Evolutionary conservation across 2,329 filamentous ascomycete genomes (phyloP).

Genomic region (Alternaria postmessia): DNA sequence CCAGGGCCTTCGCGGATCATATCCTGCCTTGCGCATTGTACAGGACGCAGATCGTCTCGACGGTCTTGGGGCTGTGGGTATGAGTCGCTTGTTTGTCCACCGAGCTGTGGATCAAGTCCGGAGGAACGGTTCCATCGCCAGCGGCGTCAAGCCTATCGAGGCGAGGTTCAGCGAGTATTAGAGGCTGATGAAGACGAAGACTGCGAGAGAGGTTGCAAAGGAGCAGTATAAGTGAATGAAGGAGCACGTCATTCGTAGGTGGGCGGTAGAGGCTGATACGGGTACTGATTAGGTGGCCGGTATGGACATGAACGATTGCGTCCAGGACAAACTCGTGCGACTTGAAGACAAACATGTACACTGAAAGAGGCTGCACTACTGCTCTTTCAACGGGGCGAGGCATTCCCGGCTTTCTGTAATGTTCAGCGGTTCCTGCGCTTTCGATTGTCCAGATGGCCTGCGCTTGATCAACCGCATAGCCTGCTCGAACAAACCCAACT

Average conservation of each 20-base stretch:
- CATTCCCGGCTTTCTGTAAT: not conserved
- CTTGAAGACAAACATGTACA: not conserved
- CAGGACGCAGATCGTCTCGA: slow-evolving; percentile 2
- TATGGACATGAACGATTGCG: not conserved
- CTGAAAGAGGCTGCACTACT: not conserved
- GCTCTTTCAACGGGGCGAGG: not conserved
- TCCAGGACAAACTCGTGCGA: not conserved
- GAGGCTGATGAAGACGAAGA: not conserved
- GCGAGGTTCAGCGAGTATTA: not conserved
- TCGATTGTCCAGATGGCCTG: not conserved
- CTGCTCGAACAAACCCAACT: not conserved
- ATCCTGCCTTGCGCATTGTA: not conserved
- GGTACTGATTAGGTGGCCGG: not conserved
- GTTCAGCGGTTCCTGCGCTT: not conserved
- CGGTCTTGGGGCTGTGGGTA: not conserved
- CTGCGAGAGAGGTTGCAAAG: not conserved
- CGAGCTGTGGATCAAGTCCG: not conserved
- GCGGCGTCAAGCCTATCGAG: not conserved
- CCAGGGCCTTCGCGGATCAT: not conserved
- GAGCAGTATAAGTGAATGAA: not conserved
- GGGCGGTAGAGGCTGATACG: not conserved
- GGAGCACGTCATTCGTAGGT: not conserved
- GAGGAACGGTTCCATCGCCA: too few species aligned
- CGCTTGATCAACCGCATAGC: not conserved
- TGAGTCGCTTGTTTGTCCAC: not conserved